phyloP scores from a whole-genome alignment of 2,329 filamentous ascomycete species.

The Trichoderma sp. region DNA sequence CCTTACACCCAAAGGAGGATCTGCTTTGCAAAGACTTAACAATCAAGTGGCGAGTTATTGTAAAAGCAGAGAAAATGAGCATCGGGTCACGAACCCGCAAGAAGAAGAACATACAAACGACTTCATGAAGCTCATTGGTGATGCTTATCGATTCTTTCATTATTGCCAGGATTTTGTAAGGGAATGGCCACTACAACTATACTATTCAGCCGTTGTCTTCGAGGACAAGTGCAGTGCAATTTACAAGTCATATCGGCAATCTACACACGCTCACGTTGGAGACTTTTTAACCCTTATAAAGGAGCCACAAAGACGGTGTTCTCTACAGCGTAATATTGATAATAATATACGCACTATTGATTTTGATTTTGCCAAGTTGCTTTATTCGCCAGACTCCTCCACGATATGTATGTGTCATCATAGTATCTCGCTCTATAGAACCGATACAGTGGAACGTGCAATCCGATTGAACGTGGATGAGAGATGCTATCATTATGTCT shows the following conservation, averaged over 20 bases:
- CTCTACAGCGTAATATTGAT: neutral
- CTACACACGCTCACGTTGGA: neutral
- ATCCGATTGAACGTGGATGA: neutral
- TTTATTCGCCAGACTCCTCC: neutral
- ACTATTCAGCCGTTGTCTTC: neutral
- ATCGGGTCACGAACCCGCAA: neutral
- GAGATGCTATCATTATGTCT: rapidly evolving
- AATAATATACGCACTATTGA: no score
- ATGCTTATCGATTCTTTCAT: neutral
- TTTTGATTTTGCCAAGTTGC: neutral
- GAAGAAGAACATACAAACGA: neutral
- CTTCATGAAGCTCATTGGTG: neutral
- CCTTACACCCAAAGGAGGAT: neutral
- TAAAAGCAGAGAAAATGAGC: neutral
- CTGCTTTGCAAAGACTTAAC: neutral
- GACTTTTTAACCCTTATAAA: no score
- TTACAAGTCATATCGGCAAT: neutral
- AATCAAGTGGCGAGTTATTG: neutral
- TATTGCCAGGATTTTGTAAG: no score
- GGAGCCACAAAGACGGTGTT: no score
- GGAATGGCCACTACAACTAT: neutral
- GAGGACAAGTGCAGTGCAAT: neutral
- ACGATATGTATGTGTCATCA: no score
- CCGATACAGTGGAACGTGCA: neutral
- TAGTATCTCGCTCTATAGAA: neutral